Base-by-base conservation (phyloP, 139 green algal genomes). In the Volvox reticuliferus region DNA sequence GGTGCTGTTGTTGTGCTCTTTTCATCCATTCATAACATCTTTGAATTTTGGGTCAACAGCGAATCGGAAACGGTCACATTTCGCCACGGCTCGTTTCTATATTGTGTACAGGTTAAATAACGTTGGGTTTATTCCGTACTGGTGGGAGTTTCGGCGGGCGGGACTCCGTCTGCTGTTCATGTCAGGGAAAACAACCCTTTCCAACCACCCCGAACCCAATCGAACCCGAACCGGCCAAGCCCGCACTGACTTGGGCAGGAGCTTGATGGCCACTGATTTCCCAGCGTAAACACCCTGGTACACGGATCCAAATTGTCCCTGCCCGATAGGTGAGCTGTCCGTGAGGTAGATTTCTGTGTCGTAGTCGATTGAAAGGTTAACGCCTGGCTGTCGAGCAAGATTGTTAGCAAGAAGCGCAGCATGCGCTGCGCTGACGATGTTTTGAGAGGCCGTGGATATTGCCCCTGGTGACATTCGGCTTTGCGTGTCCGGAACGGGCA, bases 281-380 rank as follows among this genome's bases (percentile, higher is more conserved):
- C 24, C 86, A 30, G 24, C 63, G 75, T 90, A 90, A 5, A 90
- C 5, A 1, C 73, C 86, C 32, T 30, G 21, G 61, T 85, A 90
- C 55, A 90, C 86, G 14, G 75, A 85, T 20, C 86, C 86, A 36
- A 90, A 90, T 33, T 85, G 75, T 2, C 86, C 86, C 55, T 78
- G 55, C 5, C 86, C 86, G 22, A 90, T 85, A 21, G 86, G 86
- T 19, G 86, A 63, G 55, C 32, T 78, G 61, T 90, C 86, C 17
- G 32, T 84, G 0, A 90, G 69, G 26, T 82, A 77, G 14, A 89
- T 81, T 44, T 89, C 84, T 14, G 61, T 32, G 12, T 16, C 75
- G 55, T 90, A 90, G 55, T 90, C 44, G 1, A 90, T 90, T 22
- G 50, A 26, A 20, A 89, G 85, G 71, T 89, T 89, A 12, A 89